phyloP scores from a whole-genome alignment of 1,284 basidiomycete genomes.

The Rhodotorula sp. region DNA sequence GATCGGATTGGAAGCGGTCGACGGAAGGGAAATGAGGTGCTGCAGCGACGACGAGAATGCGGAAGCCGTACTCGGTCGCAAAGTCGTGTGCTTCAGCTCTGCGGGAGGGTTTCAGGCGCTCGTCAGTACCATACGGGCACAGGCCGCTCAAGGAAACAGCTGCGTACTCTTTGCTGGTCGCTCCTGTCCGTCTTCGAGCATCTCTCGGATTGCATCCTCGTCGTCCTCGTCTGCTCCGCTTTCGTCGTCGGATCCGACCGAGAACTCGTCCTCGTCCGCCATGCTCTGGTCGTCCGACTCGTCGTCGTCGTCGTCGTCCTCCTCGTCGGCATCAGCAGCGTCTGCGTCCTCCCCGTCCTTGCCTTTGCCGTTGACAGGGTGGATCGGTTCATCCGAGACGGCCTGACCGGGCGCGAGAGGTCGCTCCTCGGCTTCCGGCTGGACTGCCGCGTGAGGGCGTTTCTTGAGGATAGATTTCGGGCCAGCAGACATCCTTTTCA shows the following conservation, averaged over 20 bases:
- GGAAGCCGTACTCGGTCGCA: conserved; percentile 33
- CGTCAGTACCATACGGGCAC: not conserved
- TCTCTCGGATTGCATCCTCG: conserved; percentile 36
- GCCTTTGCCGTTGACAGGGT: conserved; percentile 14
- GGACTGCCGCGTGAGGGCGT: conserved; percentile 28
- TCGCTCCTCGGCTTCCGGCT: conserved; percentile 26
- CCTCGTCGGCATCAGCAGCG: conserved; percentile 12
- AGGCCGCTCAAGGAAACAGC: no score
- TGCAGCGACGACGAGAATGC: conserved; percentile 38
- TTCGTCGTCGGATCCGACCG: conserved; percentile 28
- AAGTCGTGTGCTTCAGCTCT: conserved; percentile 41
- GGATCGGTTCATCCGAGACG: conserved; percentile 15
- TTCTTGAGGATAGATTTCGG: conserved; percentile 40
- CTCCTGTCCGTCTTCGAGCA: conserved; percentile 37
- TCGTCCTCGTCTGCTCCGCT: conserved; percentile 27
- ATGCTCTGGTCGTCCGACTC: not conserved
- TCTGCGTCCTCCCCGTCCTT: conserved; percentile 19
- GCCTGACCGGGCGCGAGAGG: conserved; percentile 14
- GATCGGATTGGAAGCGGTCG: conserved; percentile 29
- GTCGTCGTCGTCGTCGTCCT: conserved; percentile 1
- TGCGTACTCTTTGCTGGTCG: conserved; percentile 40
- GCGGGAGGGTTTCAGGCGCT: not conserved
- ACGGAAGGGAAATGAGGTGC: conserved; percentile 39
- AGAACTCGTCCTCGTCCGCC: conserved; percentile 26
- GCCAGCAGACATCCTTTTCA: conserved; percentile 6